A percentile compares a stretch with the other conserved stretches of the same genome.
These are phyloP conservation scores for Plantago coronopus DNA, from an alignment of 305 asterid genomes.

Conservation along the genomic window DNA sequence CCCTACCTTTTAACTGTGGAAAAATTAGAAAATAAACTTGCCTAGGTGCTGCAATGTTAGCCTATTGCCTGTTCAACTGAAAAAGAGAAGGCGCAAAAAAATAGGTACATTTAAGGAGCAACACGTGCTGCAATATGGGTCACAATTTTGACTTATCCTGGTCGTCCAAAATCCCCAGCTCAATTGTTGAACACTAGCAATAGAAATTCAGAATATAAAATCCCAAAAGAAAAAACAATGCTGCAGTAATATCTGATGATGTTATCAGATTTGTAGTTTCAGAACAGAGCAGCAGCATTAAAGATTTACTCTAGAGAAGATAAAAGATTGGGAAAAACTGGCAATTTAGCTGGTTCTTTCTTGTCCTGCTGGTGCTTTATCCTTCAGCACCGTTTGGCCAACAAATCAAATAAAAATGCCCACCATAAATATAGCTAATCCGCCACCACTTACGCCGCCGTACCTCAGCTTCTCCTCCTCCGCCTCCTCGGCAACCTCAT, in stretches of 20 bases:
- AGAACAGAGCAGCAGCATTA: not conserved
- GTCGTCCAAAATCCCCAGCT: conserved; percentile 12
- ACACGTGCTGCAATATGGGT: conserved; percentile 37
- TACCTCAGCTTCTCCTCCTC: conserved; percentile 35
- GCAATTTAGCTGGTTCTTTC: not conserved
- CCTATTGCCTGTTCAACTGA: not conserved
- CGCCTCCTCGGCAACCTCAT: conserved; percentile 21
- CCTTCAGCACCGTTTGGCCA: conserved; percentile 20
- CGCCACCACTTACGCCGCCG: conserved; percentile 40
- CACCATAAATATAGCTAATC: conserved; percentile 39
- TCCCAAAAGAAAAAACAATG: not conserved
- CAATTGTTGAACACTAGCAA: conserved; percentile 27
- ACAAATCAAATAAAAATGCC: conserved; percentile 34
- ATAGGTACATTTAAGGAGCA: not conserved
- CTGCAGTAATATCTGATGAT: not conserved
- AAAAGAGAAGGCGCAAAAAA: not conserved
- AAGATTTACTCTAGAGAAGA: not conserved
- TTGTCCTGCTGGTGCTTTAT: not conserved
- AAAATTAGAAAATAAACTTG: not conserved
- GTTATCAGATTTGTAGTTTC: too few relatives aligned
- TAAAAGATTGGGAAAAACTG: not conserved
- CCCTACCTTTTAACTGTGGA: too few relatives aligned
- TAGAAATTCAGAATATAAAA: not conserved
- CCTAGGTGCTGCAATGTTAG: not conserved
- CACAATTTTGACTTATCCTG: conserved; percentile 29